A percentile compares a stretch with the other conserved stretches of the same genome.
Conservation (phyloP, 257 asterid genomes). For the Sherardia arvensis region DNA sequence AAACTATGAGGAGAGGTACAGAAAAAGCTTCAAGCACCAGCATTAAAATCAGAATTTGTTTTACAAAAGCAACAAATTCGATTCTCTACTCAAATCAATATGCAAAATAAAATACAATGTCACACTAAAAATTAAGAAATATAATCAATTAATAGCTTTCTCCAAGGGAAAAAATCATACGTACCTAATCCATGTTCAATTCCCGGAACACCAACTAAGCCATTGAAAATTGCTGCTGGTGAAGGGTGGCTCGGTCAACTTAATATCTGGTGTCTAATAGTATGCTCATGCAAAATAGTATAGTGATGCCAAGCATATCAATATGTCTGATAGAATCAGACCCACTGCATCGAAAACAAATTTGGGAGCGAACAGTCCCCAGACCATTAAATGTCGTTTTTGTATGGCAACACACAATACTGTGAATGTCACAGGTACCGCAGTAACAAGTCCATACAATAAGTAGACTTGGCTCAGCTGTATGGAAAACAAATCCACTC, state of each 20-base stretch:
- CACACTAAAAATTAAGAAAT: not conserved
- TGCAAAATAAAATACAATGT: not conserved
- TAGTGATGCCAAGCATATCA: conserved; percentile 63
- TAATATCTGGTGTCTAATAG: not conserved
- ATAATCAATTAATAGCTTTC: not conserved
- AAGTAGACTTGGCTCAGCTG: conserved; percentile 71
- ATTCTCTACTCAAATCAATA: not conserved
- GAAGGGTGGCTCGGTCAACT: not conserved
- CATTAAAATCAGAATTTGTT: not conserved
- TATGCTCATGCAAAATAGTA: conserved; percentile 36
- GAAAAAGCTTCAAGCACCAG: not conserved
- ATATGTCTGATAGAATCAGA: conserved; percentile 53
- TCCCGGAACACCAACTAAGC: not conserved
- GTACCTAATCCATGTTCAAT: not conserved
- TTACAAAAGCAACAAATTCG: not conserved
- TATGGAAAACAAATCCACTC: conserved; percentile 28
- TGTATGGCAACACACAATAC: conserved; percentile 76
- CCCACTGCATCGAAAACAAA: conserved; percentile 88
- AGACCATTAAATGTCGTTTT: conserved; percentile 94
- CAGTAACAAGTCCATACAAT: conserved; percentile 58
- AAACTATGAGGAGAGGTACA: not conserved
- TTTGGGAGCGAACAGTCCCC: conserved; percentile 98
- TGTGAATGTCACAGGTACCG: conserved; percentile 57
- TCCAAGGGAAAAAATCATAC: not conserved
- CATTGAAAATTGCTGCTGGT: not conserved